A percentile compares a stretch with the other conserved stretches of the same genome.
These are phyloP conservation scores for Volvox carteri DNA, from an alignment of 163 green algal species.

Conservation along the genomic window DNA sequence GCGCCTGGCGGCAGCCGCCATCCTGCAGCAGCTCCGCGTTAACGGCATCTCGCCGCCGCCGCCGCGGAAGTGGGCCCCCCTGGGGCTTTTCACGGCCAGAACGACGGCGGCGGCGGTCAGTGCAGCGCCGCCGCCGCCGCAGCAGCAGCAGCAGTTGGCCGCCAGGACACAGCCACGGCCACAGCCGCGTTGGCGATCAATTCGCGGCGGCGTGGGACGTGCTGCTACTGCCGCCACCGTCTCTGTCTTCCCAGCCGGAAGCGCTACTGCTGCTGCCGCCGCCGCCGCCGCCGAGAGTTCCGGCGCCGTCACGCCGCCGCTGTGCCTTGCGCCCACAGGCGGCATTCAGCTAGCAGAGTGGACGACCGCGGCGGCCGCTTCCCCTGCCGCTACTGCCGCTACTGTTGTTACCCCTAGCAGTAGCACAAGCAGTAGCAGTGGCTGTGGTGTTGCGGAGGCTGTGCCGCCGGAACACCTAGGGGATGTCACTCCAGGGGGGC, in stretches of 20 bases:
- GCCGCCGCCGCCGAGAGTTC: not conserved
- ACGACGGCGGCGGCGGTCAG: not conserved
- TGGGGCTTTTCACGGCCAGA: not conserved
- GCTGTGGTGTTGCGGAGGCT: too few species aligned
- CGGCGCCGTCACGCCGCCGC: not conserved
- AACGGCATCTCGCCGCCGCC: not conserved
- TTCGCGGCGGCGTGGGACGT: not conserved
- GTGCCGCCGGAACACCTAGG: too few species aligned
- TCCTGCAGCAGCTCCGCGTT: conserved; percentile 9
- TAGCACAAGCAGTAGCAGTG: too few species aligned
- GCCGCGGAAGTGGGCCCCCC: not conserved
- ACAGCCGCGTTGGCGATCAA: not conserved
- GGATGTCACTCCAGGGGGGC: too few species aligned
- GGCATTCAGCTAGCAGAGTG: not conserved
- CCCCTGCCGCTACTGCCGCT: not conserved
- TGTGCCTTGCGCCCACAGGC: not conserved
- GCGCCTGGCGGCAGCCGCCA: conserved; percentile 14
- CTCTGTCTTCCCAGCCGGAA: too few species aligned
- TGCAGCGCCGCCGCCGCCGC: too few species aligned
- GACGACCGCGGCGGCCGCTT: not conserved
- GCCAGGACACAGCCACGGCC: not conserved
- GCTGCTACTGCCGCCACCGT: too few species aligned
- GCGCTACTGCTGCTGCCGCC: too few species aligned
- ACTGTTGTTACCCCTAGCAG: not conserved
- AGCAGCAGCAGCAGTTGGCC: too few species aligned